Evolutionary conservation across 2,329 filamentous ascomycete species (phyloP), one percentile per base, ranked within the genome.

Genomic region (Arthrobotrys pseudoclavata): DNA sequence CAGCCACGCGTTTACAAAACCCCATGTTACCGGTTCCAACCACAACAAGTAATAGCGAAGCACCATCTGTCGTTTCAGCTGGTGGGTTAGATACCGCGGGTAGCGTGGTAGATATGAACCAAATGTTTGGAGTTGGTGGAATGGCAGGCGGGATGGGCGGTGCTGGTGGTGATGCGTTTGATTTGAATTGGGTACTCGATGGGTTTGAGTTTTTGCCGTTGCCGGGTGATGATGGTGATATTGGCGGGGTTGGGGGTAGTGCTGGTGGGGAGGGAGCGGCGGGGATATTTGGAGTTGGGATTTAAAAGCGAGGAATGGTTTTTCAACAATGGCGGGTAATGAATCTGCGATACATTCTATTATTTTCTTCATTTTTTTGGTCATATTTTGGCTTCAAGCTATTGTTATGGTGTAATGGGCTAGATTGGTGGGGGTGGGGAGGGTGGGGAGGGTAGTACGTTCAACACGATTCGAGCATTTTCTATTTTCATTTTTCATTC

Each of bases 11-110:
- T 15, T 18, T 53, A 47, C 67, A 61, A 42, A 77, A 77, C 6
- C 74, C 74, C 3, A 77, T 77, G 74, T 50, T 77, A n/a, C 74
- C 74, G 0, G 52, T 77, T 22, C 74, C 74, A 12, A 77, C 74
- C 1, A 77, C 74, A 5, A 34, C 42, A n/a, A 77, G 74, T 22
- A 77, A 71, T 29, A 77, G 74, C 26, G 67, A 68, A 12, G 71
- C 74, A n/a, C 67, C 74, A 18, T 71, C 67, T 6, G 70, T 45
- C 34, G 61, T 69, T 4, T 77, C 74, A 22, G 74, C 45, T 3
- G 52, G 67, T 9, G 74, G 67, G 7, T n/a, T 53, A 7, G 45
- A 71, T 10, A 63, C 66, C 34, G 45, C 67, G 15, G 62, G 29
- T 6, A 61, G 45, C 22, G 71, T 76, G 10, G 64, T 76, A 2